Evolutionary conservation across 1,139 yeast species (phyloP).

Genomic region (Protomyces pachydermus): DNA sequence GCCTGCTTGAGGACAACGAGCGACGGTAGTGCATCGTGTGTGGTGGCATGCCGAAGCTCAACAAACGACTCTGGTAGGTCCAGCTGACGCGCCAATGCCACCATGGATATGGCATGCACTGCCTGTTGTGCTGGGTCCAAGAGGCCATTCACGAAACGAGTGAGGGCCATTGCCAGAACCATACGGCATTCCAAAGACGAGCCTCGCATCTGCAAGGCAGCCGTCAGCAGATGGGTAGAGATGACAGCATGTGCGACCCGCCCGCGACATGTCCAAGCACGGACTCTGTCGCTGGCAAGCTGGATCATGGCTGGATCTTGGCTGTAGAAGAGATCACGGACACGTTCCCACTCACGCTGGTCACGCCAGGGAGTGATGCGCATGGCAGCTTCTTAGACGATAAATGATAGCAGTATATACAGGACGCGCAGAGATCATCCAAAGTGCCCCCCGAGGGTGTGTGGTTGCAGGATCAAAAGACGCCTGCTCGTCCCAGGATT

Average conservation of each 20-base stretch:
- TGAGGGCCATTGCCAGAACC: constrained; percentile 69
- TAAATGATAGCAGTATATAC: no score
- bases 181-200: constrained; percentile 39
- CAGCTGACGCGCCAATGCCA: constrained; percentile 62
- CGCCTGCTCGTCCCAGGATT: constrained; percentile 28
- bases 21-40: constrained; percentile 69
- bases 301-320: background rate
- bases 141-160: constrained; percentile 84
- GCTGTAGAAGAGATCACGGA: constrained; percentile 3
- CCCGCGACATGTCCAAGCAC: constrained; percentile 46
- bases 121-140: constrained; percentile 84
- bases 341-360: constrained; percentile 9
- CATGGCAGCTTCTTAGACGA: background rate
- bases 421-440: no score
- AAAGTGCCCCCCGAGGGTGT: background rate
- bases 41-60: constrained; percentile 83
- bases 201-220: constrained; percentile 43
- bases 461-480: background rate
- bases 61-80: constrained; percentile 79
- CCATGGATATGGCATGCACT: constrained; percentile 71
- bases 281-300: constrained; percentile 5
- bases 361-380: constrained; percentile 22
- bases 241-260: constrained; percentile 76
- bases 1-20: constrained; percentile 59
- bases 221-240: constrained; percentile 58